Evolutionary conservation across 345 rosid genomes (phyloP), one percentile per base, ranked within the genome.

Genomic region (Gossypium stocksii): DNA sequence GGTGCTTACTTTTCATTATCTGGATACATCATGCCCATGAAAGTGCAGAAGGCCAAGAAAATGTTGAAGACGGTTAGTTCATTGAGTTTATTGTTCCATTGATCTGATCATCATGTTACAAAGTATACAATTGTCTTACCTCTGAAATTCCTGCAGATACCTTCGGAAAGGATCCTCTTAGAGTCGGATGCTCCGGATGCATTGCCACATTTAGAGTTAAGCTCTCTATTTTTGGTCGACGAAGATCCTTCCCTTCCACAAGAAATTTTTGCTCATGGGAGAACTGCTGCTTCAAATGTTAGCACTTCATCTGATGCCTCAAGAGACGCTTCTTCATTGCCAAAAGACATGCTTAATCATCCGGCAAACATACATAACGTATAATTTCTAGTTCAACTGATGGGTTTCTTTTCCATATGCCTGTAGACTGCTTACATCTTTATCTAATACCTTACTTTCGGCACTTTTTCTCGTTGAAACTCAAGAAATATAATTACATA

Each of bases 121-220:
- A 14, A 49, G 45, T 44, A 46, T 54, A 23, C 22, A 17, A 14
- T 43, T 51, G 69, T 48, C 80, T 74, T 53, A 69, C 75, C 71
- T 70, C 74, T 80, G 19, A 19, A 75, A 76, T 46, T 79, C 70
- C 73, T 85, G 70, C 85, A 92, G 94, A 85, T 95, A 77, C 82
- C 97, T 76, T 79, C 70, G n/a, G 94, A 91, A 59, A 91, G 93
- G 84, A 89, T 94, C 72, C 85, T 91, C 75, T 75, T 94, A 77
- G 98, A 92, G 84, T 87, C 98, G 13, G 98, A 94, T 81, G 90
- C 97, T 41, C 98, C 98, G 2, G 98, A 94, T 80, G 98, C 97
- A n/a, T 16, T 91, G 63, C 98, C 98, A 22, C 87, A 78, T 75
- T 75, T 75, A 67, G 83, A 83, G 56, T 63, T 79, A 46, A 77